A percentile compares a stretch with the other conserved stretches of the same genome.
Evolutionary conservation across 1,284 basidiomycete genomes (phyloP).

Genomic region (Marasmius fiardii): DNA sequence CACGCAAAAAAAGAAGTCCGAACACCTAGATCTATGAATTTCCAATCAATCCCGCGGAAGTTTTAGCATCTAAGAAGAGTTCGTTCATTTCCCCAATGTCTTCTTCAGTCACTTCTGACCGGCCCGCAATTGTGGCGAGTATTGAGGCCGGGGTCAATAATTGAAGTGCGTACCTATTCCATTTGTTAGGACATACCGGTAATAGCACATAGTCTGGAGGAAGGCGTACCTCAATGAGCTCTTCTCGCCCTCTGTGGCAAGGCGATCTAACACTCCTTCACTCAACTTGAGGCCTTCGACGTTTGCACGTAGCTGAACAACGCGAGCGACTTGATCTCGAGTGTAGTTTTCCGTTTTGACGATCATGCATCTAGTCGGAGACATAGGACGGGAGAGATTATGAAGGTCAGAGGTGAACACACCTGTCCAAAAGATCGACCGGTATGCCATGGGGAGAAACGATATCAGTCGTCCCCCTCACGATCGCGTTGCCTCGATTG

Average conservation of each 20-base stretch:
- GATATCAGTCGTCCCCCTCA: constrained; percentile 92
- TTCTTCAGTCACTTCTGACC: constrained; percentile 78
- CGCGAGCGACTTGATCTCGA: constrained; percentile 83
- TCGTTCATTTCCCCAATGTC: constrained; percentile 92
- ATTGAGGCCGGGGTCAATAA: constrained; percentile 93
- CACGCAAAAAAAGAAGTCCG: background rate
- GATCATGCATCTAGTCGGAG: constrained; percentile 77
- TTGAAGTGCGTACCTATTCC: constrained; percentile 83
- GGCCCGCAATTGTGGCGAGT: constrained; percentile 73
- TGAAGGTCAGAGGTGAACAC: constrained; percentile 18
- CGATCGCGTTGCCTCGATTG: constrained; percentile 89
- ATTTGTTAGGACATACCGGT: constrained; percentile 1
- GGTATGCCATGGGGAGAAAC: constrained; percentile 93
- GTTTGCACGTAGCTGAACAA: constrained; percentile 83
- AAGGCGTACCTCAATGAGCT: constrained; percentile 75
- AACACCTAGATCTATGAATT: background rate
- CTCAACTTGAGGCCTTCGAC: constrained; percentile 85
- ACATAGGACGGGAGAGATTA: constrained; percentile 4
- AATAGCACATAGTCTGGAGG: constrained; percentile 3
- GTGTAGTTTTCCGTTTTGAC: constrained; percentile 90
- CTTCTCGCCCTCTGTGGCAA: constrained; percentile 82
- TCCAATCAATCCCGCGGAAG: constrained; percentile 59
- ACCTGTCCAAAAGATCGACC: constrained; percentile 91
- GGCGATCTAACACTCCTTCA: constrained; percentile 73
- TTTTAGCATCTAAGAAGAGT: constrained; percentile 93